Base-by-base conservation (phyloP, 768 basidiomycete species). In the Gyrodon lividus region DNA sequence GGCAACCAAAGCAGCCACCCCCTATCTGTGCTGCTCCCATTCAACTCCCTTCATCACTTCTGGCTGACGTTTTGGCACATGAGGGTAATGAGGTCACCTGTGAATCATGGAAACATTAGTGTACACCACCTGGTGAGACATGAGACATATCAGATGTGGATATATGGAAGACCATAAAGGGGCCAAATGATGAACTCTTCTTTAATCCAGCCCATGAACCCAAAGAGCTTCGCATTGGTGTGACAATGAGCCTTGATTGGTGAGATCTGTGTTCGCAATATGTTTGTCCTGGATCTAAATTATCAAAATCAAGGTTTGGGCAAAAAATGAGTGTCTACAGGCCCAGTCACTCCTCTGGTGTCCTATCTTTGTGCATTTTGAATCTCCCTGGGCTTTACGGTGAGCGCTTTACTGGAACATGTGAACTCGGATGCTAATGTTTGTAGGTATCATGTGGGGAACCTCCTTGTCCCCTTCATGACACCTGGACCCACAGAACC, bases 291-390 rank as follows among this genome's bases (percentile, higher is more conserved):
- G 24, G 35, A 6, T 50, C 30, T 43, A 34, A 19, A 45, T 9
- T 9, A 38, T 4, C 37, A 26, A 47, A n/a, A 23, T 3, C 26
- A 33, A 56, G 60, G 58, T 58, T 57, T 42, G 45, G 44, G 13
- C 28, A 48, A 1, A 59, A 55, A 13, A 54, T 42, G 2, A 62
- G 58, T 34, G 39, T 23, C 16, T 62, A 50, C 48, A 55, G 58
- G 1, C 60, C 62, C 0, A 55, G 50, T 30, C 58, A 62, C 30
- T 60, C 60, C 17, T 61, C 60, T 1, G 60, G 62, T n/a, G 60
- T 58, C 4, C 23, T 62, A 38, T 61, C 60, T 8, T 54, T 58
- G n/a, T 43, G 51, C 44, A 28, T 64, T 17, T 54, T 57, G 6
- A 64, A 64, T 48, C 39, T 64, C 1, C 23, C 33, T 8, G 30